Evolutionary conservation across 1,284 basidiomycete genomes (phyloP).

Genomic region (Ganoderma lucidum): DNA sequence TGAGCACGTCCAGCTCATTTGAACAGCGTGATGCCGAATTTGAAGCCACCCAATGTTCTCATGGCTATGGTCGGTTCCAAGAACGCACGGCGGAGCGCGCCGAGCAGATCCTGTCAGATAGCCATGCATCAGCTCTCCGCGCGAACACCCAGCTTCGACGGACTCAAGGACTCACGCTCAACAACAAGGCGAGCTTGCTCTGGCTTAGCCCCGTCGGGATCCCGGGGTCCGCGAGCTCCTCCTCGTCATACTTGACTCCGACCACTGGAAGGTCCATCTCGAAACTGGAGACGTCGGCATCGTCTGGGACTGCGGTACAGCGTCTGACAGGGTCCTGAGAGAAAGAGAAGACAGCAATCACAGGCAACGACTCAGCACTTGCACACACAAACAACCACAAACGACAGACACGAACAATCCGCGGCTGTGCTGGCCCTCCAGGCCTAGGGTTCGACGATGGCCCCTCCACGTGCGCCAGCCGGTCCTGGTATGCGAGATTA

Average conservation of each 20-base stretch:
- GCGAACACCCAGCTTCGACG: background rate
- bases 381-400: background rate
- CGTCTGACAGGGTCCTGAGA: background rate
- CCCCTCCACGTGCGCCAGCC: background rate
- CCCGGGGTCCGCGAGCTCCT: background rate
- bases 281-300: slow-evolving; percentile 3
- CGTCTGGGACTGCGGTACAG: background rate
- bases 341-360: background rate
- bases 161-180: background rate
- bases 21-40: background rate
- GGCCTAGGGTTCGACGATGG: background rate
- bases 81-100: slow-evolving; percentile 1
- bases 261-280: slow-evolving; percentile 1
- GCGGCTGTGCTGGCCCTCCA: background rate
- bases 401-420: background rate
- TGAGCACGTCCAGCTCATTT: background rate
- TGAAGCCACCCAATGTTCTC: background rate
- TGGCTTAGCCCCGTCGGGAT: background rate
- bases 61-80: background rate
- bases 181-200: background rate
- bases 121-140: background rate
- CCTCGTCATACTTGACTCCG: slow-evolving; percentile 3
- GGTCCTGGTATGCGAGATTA: background rate
- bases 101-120: slow-evolving; percentile 5
- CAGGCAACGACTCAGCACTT: background rate